Base-by-base conservation (phyloP, 208 protist genomes). In the Leishmania tarentolae region DNA sequence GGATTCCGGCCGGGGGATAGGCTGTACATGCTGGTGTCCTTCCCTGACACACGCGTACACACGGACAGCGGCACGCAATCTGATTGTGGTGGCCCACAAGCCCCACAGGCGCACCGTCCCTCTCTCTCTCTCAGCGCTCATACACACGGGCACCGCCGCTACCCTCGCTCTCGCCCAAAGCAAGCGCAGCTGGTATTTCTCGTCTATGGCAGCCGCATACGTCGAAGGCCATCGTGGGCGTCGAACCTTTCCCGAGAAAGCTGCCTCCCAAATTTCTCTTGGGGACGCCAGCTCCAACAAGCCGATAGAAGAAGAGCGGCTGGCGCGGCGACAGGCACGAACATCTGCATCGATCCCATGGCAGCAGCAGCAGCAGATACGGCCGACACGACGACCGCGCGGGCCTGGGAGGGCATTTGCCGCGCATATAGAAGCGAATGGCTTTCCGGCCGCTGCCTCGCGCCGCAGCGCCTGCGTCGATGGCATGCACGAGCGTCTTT, bases 351-450 rank as follows among this genome's bases (percentile, higher is more conserved):
- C 52, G n/a, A 40, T 63, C 9, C 35, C 80, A 28, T 31, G 21
- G 5, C 47, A 40, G 15, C 73, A 42, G 56, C 56, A 59, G 53
- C 17, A 24, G 42, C 71, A 15, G 28, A 4, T 21, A 42, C 24
- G 69, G 28, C 61, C 76, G 1, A 24, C 28, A 52, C 72, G 84
- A 13, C 83, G 90, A 21, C 84, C 83, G 9, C 83, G 86, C 31
- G 86, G 87, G 0, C 90, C 90, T 5, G 90, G 87, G 21, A 88
- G 66, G 46, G 77, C 81, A 13, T 91, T 87, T 65, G 86, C 80
- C 37, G 69, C 66, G 1, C 79, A 79, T 66, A 86, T 93, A 47
- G 87, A 87, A 68, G 70, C 66, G 61, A 50, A 88, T 56, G 90
- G 90, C 15, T 93, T 93, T 76, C 87, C 90, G 0, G 56, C 81